Conservation (phyloP, 148 eudicot genomes). For the Nepenthes gracilis region DNA sequence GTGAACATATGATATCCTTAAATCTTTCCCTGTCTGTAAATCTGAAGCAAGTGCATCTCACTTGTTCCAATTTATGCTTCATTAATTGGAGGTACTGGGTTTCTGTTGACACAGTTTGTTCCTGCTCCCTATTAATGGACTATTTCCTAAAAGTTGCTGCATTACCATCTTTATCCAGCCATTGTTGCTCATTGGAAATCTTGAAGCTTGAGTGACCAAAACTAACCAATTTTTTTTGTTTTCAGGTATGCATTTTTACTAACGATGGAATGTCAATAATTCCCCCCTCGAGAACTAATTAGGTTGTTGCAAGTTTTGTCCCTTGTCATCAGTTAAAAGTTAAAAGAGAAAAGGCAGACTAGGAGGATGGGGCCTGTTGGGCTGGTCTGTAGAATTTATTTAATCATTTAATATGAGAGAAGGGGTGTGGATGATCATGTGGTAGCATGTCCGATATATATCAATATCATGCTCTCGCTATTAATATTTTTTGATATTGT, state of each 20-base stretch:
- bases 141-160: slow-evolving; percentile 4
- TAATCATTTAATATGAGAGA: too few species aligned
- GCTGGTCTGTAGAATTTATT: too few species aligned
- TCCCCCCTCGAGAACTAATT: too few species aligned
- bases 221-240: slow-evolving; percentile 67
- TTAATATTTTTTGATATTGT: too few species aligned
- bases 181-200: slow-evolving; percentile 70
- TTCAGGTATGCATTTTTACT: slow-evolving; percentile 47
- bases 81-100: slow-evolving; percentile 66
- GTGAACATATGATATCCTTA: slow-evolving; percentile 52
- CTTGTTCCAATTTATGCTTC: slow-evolving; percentile 59
- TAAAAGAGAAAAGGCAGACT: too few species aligned
- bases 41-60: slow-evolving; percentile 68
- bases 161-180: slow-evolving; percentile 31
- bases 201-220: slow-evolving; percentile 73
- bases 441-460: too few species aligned
- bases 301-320: too few species aligned
- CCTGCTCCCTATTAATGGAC: neutral
- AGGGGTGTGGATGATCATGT: too few species aligned
- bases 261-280: too few species aligned
- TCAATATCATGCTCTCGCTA: too few species aligned
- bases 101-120: neutral
- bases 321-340: too few species aligned
- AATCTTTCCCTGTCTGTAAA: slow-evolving; percentile 76
- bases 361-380: too few species aligned